Evolutionary conservation across 208 protist species (phyloP), one percentile per base, ranked within the genome.

Genomic region (Trypanosoma vivax): DNA sequence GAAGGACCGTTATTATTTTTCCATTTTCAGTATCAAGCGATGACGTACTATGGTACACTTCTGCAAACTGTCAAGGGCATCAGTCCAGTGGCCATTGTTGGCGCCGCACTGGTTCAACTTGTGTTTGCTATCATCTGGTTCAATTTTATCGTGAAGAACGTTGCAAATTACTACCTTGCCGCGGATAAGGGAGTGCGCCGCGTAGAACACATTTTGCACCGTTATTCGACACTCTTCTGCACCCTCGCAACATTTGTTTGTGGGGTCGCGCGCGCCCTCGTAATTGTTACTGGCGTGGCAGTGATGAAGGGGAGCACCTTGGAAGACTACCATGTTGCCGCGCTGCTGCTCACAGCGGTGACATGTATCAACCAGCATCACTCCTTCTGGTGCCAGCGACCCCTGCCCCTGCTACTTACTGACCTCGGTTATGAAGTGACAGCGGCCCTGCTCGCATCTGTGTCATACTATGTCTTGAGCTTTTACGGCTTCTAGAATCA

Each of bases 141-240:
- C 50, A 63, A 70, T 39, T 60, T 56, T 53, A 88, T 94, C 43
- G 73, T 94, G 25, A 66, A 76, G 39, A 66, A 76, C 37, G 61
- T 90, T 21, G 69, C 76, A 51, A 49, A 56, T 10, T 94, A 94
- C 70, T 88, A 87, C 52, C 50, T 78, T 33, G 87, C 87, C 6
- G 87, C 87, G 13, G 87, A 94, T 49, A 94, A 94, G 66, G 87
- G 87, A 41, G 87, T 94, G 24, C 73, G 83, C 30, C 69, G 73
- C 34, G 58, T 77, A 23, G 83, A 91, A 65, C 80, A 91, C 64
- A 77, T 73, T 27, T 58, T 90, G 16, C 65, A 81, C 40, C 76
- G 73, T 35, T 94, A 91, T 60, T 66, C 77, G 7, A 38, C 47
- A 16, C 5, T 60, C 16, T 31, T 81, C 0, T 62, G 76, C 53